A percentile compares a stretch with the other conserved stretches of the same genome.
Conservation (phyloP, 805 yeast species). For the Barnettozyma wickerhamii region DNA sequence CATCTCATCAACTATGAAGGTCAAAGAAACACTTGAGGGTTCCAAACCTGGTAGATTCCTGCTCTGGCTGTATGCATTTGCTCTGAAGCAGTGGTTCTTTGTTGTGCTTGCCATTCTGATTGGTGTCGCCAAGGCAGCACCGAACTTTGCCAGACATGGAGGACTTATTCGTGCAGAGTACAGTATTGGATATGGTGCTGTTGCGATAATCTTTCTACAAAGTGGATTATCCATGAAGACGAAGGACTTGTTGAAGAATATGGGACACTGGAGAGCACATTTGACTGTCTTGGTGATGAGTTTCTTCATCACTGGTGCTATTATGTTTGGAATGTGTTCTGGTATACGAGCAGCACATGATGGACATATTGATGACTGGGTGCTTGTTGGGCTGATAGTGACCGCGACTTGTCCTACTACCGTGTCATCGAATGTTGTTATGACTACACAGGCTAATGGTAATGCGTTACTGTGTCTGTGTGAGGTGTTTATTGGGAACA, state of each 20-base stretch:
- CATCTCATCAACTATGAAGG: background rate
- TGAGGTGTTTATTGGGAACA: slow-evolving; percentile 82
- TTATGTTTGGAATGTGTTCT: slow-evolving; percentile 66
- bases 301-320: slow-evolving; percentile 65
- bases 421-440: slow-evolving; percentile 85
- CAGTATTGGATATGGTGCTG: slow-evolving; percentile 80
- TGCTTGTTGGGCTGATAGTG: slow-evolving; percentile 74
- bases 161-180: slow-evolving; percentile 74
- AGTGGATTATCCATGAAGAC: slow-evolving; percentile 80
- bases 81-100: slow-evolving; percentile 66
- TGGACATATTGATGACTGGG: slow-evolving; percentile 63
- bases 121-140: slow-evolving; percentile 72
- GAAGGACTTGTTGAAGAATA: slow-evolving; percentile 52
- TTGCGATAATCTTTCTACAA: slow-evolving; percentile 76
- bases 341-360: slow-evolving; percentile 61
- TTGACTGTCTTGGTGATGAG: slow-evolving; percentile 60
- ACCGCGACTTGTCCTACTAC: slow-evolving; percentile 91
- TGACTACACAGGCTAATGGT: slow-evolving; percentile 85
- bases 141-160: slow-evolving; percentile 79
- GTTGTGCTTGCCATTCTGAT: slow-evolving; percentile 66
- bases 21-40: slow-evolving; percentile 1
- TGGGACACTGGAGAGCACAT: slow-evolving; percentile 81
- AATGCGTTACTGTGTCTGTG: slow-evolving; percentile 73
- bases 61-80: slow-evolving; percentile 14
- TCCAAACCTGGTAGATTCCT: slow-evolving; percentile 5